Evolutionary conservation across 2,329 filamentous ascomycete species (phyloP).

Genomic region (Fusarium nisikadoi): DNA sequence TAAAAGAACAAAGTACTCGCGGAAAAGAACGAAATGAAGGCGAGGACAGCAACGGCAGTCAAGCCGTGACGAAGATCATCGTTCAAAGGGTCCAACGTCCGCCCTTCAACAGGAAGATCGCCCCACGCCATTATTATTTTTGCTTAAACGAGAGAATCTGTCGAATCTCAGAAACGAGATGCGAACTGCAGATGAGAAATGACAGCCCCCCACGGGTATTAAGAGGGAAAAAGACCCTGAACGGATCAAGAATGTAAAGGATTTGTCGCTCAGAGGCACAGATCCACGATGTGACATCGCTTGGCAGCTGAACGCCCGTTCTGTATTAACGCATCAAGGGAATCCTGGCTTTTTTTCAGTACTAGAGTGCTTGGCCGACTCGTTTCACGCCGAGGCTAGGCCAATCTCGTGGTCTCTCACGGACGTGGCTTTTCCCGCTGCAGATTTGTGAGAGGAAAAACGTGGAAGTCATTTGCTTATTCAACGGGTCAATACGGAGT

Average conservation of each 20-base stretch:
- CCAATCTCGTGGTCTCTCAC: background rate
- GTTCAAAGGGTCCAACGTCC: constrained; percentile 41
- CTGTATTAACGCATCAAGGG: background rate
- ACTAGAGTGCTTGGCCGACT: background rate
- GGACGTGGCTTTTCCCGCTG: background rate
- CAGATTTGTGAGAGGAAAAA: background rate
- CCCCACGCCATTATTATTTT: constrained; percentile 40
- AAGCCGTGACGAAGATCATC: constrained; percentile 42
- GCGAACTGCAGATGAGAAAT: background rate
- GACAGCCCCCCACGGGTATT: background rate
- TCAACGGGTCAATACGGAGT: background rate
- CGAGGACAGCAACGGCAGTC: constrained; percentile 45
- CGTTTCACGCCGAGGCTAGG: background rate
- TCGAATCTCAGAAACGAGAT: background rate
- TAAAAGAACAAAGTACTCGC: constrained; percentile 47
- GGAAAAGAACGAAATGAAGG: constrained; percentile 47
- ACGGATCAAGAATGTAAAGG: background rate
- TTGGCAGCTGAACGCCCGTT: background rate
- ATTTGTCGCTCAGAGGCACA: background rate
- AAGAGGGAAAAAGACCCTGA: background rate
- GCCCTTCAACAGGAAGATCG: constrained; percentile 33
- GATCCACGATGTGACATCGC: constrained; percentile 22
- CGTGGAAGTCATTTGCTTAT: background rate
- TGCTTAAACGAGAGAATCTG: background rate
- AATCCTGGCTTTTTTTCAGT: background rate